Evolutionary conservation across 768 basidiomycete species (phyloP), one percentile per base, ranked within the genome.

Genomic region (Cystobasidium ongulense): DNA sequence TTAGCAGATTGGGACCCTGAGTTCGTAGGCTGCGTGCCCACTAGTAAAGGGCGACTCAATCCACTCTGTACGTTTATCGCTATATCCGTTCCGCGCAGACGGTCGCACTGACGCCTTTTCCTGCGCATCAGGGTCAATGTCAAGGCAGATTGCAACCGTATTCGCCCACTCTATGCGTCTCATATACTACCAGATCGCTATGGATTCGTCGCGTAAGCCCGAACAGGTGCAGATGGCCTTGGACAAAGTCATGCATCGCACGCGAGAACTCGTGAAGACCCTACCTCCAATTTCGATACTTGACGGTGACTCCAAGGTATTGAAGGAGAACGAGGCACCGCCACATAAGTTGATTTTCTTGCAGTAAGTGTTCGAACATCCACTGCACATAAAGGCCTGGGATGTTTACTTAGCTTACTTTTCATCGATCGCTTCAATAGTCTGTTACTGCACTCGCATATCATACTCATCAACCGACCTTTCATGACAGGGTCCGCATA

Each of bases 381-480:
- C 46, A 50, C 4, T 50, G 46, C 15, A 17, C 21, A 8, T n/a
- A n/a, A 41, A 41, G 39, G 39, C 39, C 39, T 50, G 15, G 46
- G n/a, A 50, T 17, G 46, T 50, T 50, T n/a, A 17, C n/a, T 50
- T 17, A 15, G 29, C 23, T 59, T 10, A 35, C 57, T 59, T 27
- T 29, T 59, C 57, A 2, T 59, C 29, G 53, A 13, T 46, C 43
- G n/a, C 43, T n/a, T 46, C n/a, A 46, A 46, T 27, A 59, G 57
- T 59, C 25, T 59, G 11, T 29, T 29, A 27, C 23, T 59, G 29
- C 25, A 59, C 23, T 59, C 11, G 57, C 57, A 59, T 21, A 59
- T 59, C 23, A 59, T 59, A 59, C 57, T 59, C 57, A 23, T 59
- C 29, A 59, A 59, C 33, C 57, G 57, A 23, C 57, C 57, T 59